Base-by-base conservation (phyloP, 371 early-diverging fungal species). In the Mycotypha africana region DNA sequence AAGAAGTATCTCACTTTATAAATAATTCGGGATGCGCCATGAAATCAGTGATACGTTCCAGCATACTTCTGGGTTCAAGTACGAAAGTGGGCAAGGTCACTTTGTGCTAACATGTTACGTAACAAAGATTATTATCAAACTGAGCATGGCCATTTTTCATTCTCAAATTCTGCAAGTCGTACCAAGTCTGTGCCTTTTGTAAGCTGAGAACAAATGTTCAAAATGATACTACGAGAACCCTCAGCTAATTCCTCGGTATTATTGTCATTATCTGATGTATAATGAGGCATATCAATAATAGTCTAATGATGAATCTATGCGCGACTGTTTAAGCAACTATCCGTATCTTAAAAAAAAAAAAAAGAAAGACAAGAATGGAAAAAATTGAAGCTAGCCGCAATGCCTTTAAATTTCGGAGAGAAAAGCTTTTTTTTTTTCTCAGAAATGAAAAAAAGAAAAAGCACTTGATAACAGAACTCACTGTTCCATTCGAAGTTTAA, bases 31-130 rank as follows among this genome's bases (percentile, higher is more conserved):
- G 94, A 59, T 97, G 95, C 36, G 85, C 81, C 85, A 97, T 86
- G 66, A 93, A 96, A 70, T 97, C 98, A 12, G 97, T 92, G 25
- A 97, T 87, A 17, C 92, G 77, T 58, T 97, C 98, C 23, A 92
- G 79, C 84, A 97, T 92, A 59, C 90, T 89, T 16, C 98, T 78
- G 4, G 97, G 89, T 55, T 97, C 98, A 11, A 97, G 79, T 1
- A 97, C 92, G 79, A 97, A 97, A 7, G 95, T 95, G 5, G 98
- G 98, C 17, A 97, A 79, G 19, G 97, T 90, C 23, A 97, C 89
- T 32, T 89, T 72, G 46, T 78, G 79, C 51, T 59, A 42, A 23
- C 4, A 11, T 35, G n/a, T 11, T 5, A 16, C 6, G 42, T 20
- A 38, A 22, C 1, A 6, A 35, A 45, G 3, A 49, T 16, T 33